phyloP scores from a whole-genome alignment of 2,329 filamentous ascomycete species.

The Ceratocystis cacaofunesta region DNA sequence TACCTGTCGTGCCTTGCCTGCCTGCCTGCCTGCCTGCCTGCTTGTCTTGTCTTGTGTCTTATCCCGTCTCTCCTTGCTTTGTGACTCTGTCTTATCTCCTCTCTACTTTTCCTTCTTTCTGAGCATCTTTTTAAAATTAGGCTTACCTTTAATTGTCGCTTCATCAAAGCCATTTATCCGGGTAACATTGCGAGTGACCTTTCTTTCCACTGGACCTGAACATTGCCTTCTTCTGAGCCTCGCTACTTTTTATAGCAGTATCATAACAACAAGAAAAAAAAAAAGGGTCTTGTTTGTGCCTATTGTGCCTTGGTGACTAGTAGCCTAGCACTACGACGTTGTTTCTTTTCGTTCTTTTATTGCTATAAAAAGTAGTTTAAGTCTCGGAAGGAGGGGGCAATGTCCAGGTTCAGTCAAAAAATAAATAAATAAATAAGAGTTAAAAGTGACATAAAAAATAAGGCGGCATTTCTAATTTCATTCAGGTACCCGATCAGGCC shows the following conservation, averaged over 20 bases:
- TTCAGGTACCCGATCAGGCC: background rate
- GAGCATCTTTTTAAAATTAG: background rate
- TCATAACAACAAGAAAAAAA: too few species aligned
- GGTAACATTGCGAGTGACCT: too few species aligned
- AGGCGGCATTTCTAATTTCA: background rate
- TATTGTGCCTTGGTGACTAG: too few species aligned
- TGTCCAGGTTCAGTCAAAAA: background rate
- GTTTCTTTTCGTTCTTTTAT: background rate
- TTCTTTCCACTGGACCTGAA: too few species aligned
- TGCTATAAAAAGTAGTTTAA: background rate
- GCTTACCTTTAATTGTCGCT: background rate
- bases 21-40: background rate
- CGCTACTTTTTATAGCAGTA: too few species aligned
- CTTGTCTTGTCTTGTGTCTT: background rate
- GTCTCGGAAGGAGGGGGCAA: constrained; percentile 1
- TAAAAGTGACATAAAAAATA: background rate
- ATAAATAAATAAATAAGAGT: background rate
- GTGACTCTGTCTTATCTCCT: background rate
- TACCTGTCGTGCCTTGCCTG: background rate
- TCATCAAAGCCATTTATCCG: background rate
- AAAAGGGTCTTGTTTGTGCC: too few species aligned
- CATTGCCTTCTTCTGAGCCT: too few species aligned
- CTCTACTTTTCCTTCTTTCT: background rate
- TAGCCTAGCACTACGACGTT: too few species aligned
- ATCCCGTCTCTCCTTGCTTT: background rate